These are phyloP conservation scores for Rosa persica DNA, from an alignment of 306 rosid species.

Conservation along the genomic window DNA sequence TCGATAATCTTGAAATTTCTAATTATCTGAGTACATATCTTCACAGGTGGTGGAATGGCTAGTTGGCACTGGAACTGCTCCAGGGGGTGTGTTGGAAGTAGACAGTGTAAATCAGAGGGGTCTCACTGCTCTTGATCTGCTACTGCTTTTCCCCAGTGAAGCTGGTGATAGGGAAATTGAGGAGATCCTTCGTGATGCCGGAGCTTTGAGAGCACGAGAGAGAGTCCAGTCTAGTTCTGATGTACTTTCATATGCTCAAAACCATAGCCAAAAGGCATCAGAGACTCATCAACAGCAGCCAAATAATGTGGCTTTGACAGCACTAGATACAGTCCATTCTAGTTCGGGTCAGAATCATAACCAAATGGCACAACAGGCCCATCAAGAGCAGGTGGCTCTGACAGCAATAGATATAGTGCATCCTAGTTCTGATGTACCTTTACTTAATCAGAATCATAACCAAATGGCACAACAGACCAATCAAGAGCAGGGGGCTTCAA, in stretches of 20 bases:
- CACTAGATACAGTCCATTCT: neutral
- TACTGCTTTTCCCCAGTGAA: slow-evolving; percentile 27
- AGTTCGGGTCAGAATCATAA: neutral
- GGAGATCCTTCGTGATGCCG: slow-evolving; percentile 19
- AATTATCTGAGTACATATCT: neutral
- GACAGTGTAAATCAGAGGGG: slow-evolving; percentile 14
- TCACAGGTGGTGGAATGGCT: slow-evolving; percentile 33
- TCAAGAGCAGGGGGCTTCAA: neutral
- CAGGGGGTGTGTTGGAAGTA: neutral
- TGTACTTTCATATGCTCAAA: neutral
- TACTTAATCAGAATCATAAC: neutral
- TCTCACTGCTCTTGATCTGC: slow-evolving; percentile 32
- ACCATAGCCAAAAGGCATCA: neutral
- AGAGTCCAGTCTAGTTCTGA: neutral
- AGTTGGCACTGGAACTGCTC: neutral
- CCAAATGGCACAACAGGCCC: neutral
- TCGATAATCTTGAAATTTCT: neutral
- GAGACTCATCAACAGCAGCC: neutral
- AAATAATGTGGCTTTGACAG: neutral
- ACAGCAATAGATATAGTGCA: neutral
- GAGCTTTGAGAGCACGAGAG: slow-evolving; percentile 17
- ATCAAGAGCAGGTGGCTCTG: neutral
- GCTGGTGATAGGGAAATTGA: slow-evolving; percentile 35
- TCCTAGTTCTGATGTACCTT: neutral
- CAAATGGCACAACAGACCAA: neutral